A percentile compares a stretch with the other conserved stretches of the same genome.
Evolutionary conservation across 192 early-diverging fungal species (phyloP).

Genomic region (Haplosporangium gracile): DNA sequence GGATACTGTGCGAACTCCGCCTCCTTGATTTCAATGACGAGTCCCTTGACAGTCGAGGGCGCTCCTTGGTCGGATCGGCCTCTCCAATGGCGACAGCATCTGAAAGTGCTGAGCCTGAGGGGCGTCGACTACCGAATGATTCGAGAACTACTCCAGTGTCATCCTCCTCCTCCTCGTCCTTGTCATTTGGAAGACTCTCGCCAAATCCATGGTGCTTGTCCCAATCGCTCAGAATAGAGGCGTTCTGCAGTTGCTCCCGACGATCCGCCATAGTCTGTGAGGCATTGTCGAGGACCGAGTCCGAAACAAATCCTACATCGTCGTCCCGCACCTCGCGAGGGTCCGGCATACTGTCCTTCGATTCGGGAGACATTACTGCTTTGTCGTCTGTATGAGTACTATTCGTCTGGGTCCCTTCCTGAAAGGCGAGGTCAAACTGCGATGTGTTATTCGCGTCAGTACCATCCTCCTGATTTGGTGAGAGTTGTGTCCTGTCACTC

Average conservation of each 20-base stretch:
- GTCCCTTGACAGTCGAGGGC: conserved; percentile 1
- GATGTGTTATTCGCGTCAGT: not conserved
- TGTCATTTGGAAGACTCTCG: not conserved
- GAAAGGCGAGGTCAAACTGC: not conserved
- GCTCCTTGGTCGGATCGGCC: not conserved
- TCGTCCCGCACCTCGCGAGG: conserved; percentile 8
- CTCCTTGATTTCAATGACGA: conserved; percentile 22
- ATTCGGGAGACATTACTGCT: not conserved
- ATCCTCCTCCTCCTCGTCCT: not conserved
- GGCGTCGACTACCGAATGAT: not conserved
- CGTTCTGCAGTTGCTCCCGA: not conserved
- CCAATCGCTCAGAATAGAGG: conserved; percentile 4
- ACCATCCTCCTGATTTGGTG: not conserved
- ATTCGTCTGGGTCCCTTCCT: not conserved
- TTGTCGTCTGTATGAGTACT: not conserved
- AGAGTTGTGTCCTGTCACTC: not conserved
- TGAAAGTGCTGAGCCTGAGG: not conserved
- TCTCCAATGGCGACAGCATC: not conserved
- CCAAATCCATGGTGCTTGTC: conserved; percentile 21
- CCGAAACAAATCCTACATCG: conserved; percentile 39
- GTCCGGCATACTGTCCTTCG: not conserved
- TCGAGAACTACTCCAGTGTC: not conserved
- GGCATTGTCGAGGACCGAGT: conserved; percentile 38
- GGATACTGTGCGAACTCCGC: conserved; percentile 33
- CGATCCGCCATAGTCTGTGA: conserved; percentile 14